Evolutionary conservation across 306 rosid species (phyloP).

Genomic region (Vigna hirtella): DNA sequence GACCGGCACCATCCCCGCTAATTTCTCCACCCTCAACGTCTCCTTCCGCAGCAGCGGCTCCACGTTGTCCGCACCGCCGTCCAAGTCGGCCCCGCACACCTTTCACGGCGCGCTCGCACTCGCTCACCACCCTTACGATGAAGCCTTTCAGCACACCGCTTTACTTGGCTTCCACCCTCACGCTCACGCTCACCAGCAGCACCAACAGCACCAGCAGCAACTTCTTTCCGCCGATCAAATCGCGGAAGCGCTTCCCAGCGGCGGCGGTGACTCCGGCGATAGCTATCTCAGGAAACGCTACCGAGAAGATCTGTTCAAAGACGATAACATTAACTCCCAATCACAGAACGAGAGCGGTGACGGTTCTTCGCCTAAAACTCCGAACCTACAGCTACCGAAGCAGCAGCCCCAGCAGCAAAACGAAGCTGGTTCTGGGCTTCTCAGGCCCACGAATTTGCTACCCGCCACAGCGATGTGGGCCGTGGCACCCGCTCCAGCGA

Average conservation of each 20-base stretch:
- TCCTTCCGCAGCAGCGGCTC: slow-evolving; percentile 84
- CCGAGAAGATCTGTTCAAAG: slow-evolving; percentile 91
- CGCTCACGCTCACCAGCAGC: slow-evolving; percentile 44
- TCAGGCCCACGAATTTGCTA: slow-evolving; percentile 60
- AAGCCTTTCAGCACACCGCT: slow-evolving; percentile 66
- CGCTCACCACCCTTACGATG: slow-evolving; percentile 78
- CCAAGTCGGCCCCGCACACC: slow-evolving; percentile 74
- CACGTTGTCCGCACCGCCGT: slow-evolving; percentile 75
- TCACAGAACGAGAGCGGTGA: slow-evolving; percentile 49
- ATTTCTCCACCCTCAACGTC: slow-evolving; percentile 78
- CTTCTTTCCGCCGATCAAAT: slow-evolving; percentile 78
- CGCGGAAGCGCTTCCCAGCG: slow-evolving; percentile 68
- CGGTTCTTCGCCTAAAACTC: slow-evolving; percentile 48
- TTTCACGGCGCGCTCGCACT: slow-evolving; percentile 78
- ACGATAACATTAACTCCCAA: slow-evolving; percentile 49
- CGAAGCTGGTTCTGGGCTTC: slow-evolving; percentile 43
- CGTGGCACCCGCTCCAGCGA: slow-evolving; percentile 62
- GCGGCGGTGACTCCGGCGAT: slow-evolving; percentile 59
- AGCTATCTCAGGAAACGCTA: slow-evolving; percentile 79
- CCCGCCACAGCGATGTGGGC: slow-evolving; percentile 91
- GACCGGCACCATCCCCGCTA: slow-evolving; percentile 90
- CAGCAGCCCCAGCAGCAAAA: slow-evolving; percentile 13
- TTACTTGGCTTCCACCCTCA: slow-evolving; percentile 78
- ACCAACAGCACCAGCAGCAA: slow-evolving; percentile 51
- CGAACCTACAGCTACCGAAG: slow-evolving; percentile 46